Conservation (phyloP, 169 alveolate species). For the Eimeria acervulina region DNA sequence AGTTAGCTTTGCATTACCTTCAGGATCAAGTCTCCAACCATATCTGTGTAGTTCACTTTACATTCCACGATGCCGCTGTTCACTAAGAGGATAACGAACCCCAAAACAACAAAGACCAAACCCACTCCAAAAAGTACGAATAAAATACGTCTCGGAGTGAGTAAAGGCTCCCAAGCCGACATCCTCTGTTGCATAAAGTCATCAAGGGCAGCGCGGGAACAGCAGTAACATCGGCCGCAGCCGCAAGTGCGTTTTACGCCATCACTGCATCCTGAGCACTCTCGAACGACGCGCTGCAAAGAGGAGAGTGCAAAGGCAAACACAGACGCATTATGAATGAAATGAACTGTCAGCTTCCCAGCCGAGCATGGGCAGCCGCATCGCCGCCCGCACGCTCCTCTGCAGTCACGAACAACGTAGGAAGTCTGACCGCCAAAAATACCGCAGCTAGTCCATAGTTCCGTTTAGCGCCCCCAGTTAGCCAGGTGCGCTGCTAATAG, state of each 20-base stretch:
- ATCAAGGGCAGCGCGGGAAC: conserved; percentile 69
- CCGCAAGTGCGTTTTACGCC: conserved; percentile 56
- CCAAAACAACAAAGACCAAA: conserved; percentile 85
- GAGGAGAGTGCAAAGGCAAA: not conserved
- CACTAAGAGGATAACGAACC: conserved; percentile 84
- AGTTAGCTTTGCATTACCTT: conserved; percentile 37
- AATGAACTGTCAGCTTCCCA: not conserved
- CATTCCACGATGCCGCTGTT: conserved; percentile 72
- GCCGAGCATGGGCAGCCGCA: not conserved
- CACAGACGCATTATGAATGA: not conserved
- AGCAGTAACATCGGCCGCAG: conserved; percentile 78
- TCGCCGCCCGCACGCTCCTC: not conserved
- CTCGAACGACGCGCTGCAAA: not conserved
- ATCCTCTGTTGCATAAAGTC: conserved; percentile 90
- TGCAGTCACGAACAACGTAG: not conserved
- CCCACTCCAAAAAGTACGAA: conserved; percentile 89
- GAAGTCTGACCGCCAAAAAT: not conserved
- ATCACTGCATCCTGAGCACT: conserved; percentile 73
- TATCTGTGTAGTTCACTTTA: conserved; percentile 77
- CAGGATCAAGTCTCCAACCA: conserved; percentile 56
- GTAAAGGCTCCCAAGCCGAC: conserved; percentile 96
- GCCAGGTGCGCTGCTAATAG: not conserved
- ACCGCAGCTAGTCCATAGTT: not conserved
- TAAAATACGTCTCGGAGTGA: conserved; percentile 91
- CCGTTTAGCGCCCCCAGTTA: not conserved